Evolutionary conservation across 305 asterid genomes (phyloP).

Genomic region (Rubia balearica): DNA sequence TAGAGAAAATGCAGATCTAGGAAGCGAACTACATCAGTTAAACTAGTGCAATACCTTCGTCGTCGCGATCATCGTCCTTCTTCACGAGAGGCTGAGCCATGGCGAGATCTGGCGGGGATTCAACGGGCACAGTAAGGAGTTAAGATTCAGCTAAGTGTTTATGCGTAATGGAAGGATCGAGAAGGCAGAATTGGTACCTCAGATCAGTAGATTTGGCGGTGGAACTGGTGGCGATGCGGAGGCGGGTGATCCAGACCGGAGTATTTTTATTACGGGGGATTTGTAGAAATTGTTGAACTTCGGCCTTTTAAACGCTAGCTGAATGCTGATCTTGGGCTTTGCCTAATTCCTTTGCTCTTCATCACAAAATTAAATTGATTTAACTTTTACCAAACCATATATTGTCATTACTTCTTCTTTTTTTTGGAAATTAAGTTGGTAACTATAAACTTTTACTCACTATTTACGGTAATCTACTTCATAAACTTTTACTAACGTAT

Average conservation of each 20-base stretch:
- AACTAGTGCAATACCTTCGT: slow-evolving; percentile 47
- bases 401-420: no score
- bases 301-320: slow-evolving; percentile 1
- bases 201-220: neutral
- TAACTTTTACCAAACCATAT: no score
- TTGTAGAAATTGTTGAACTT: neutral
- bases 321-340: slow-evolving; percentile 5
- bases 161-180: neutral
- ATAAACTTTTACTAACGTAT: no score
- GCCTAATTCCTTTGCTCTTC: no score
- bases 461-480: no score
- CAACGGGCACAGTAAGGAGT: slow-evolving; percentile 9
- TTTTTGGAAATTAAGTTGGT: no score
- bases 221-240: neutral
- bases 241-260: neutral
- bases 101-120: slow-evolving; percentile 24
- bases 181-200: neutral
- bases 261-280: neutral
- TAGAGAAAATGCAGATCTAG: slow-evolving; percentile 22
- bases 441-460: no score
- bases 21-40: neutral
- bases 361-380: no score
- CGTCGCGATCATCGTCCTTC: slow-evolving; percentile 97
- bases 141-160: neutral
- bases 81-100: slow-evolving; percentile 88